These are phyloP conservation scores for Lachnellula occidentalis DNA, from an alignment of 2,329 filamentous ascomycete species.

Conservation along the genomic window DNA sequence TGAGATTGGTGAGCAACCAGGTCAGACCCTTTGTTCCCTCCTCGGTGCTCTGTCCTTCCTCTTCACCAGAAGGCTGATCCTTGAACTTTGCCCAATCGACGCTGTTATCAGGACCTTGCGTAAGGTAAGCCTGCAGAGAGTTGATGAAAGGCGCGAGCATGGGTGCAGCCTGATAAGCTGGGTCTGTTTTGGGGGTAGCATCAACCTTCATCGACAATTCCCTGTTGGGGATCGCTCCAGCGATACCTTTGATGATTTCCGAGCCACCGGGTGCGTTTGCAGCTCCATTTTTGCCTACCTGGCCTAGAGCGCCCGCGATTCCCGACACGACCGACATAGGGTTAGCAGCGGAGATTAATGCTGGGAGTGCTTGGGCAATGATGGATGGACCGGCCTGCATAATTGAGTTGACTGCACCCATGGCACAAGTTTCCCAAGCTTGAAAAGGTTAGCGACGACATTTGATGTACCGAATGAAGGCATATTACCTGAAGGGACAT, in stretches of 20 bases:
- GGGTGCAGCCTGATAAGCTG: background rate
- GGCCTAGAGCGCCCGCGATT: too few relatives aligned
- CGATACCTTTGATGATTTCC: too few relatives aligned
- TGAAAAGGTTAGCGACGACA: background rate
- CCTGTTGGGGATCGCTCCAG: too few relatives aligned
- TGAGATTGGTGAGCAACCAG: background rate
- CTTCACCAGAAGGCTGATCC: background rate
- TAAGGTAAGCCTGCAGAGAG: background rate
- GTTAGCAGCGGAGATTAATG: background rate
- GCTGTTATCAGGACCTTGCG: background rate
- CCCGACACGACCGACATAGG: too few relatives aligned
- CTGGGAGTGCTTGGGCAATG: background rate
- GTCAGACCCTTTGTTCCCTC: background rate
- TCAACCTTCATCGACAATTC: background rate
- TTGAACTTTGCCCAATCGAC: background rate
- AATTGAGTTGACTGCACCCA: background rate
- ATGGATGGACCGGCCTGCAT: background rate
- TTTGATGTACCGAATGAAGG: background rate
- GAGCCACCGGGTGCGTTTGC: background rate
- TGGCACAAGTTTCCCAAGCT: background rate
- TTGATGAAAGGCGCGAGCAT: background rate
- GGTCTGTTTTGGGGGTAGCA: background rate
- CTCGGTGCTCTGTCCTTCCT: too few relatives aligned
- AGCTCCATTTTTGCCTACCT: background rate
- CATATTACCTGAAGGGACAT: background rate